Evolutionary conservation across 2,329 filamentous ascomycete species (phyloP), one percentile per base, ranked within the genome.

Genomic region (Botrytis sinoallii): DNA sequence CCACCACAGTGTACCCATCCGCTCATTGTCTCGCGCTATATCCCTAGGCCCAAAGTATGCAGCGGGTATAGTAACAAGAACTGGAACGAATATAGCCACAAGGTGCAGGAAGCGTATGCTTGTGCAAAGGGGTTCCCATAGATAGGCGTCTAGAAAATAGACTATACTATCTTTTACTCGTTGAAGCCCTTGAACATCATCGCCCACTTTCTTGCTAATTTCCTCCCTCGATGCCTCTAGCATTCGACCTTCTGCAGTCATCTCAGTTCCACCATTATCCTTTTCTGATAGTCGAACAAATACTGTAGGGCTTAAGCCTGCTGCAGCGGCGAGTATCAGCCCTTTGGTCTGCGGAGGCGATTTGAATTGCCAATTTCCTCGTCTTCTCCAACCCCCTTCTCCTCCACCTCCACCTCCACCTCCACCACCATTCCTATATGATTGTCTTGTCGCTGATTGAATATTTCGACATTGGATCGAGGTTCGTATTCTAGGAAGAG

Each of bases 1-100:
- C 96, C 96, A 99, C 94, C 93, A 97, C 4, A 98, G 80, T 0
- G 95, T 95, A 0, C 96, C 95, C 9, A 85, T 87, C 75, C 93
- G 88, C 84, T 97, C 93, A 76, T 93, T 89, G 78, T 94, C 91
- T 73, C 87, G 88, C 48, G 90, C 85, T 3, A 87, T 84, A 67
- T 89, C 85, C 64, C 91, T 86, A 48, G 82, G 81, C 1, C 96
- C 96, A 73, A 97, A 75, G 92, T 93, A 98, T 73, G 97, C 90
- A 0, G 86, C 87, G 0, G 96, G 96, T 10, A 97, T 89, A 0
- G 93, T 88, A 2, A 92, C 81, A 71, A 99, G 90, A 60, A 99
- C 94, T 0, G 96, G 96, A 32, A 98, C 90, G 80, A 99, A 99
- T 72, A 99, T 96, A 74, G 92, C 82, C 66, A 93, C 89, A 8